Conservation (phyloP, 306 rosid genomes). For the Canavalia ensiformis region DNA sequence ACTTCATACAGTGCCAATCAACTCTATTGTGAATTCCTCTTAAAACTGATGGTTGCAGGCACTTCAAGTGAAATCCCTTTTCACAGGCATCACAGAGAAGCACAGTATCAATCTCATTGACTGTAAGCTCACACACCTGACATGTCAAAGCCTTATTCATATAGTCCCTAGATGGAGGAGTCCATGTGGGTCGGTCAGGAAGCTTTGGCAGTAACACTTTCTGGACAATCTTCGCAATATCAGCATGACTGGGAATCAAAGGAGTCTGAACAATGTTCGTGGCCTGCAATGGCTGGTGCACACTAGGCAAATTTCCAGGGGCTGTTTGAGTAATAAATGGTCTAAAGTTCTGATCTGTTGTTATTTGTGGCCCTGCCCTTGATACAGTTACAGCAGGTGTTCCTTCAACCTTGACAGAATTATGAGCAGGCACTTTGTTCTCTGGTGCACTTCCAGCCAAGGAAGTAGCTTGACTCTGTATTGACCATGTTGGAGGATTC, state of each 20-base stretch:
- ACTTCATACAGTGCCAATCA: slow-evolving; percentile 94
- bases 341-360: slow-evolving; percentile 71
- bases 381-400: slow-evolving; percentile 51
- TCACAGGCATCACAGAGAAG: slow-evolving; percentile 98
- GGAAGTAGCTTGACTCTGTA: slow-evolving; percentile 71
- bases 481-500: slow-evolving; percentile 80
- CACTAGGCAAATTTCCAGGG: slow-evolving; percentile 67
- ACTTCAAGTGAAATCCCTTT: slow-evolving; percentile 89
- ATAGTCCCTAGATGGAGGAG: slow-evolving; percentile 99
- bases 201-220: slow-evolving; percentile 80
- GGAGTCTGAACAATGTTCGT: slow-evolving; percentile 71
- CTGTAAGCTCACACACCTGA: slow-evolving; percentile 78
- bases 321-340: slow-evolving; percentile 69
- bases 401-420: slow-evolving; percentile 71
- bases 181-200: slow-evolving; percentile 93
- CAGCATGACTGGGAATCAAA: slow-evolving; percentile 72
- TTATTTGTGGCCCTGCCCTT: slow-evolving; percentile 59
- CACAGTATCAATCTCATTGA: slow-evolving; percentile 86
- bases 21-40: slow-evolving; percentile 94
- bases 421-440: slow-evolving; percentile 65
- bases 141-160: slow-evolving; percentile 92
- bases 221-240: slow-evolving; percentile 84
- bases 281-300: slow-evolving; percentile 69
- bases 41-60: slow-evolving; percentile 74
- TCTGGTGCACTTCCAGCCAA: slow-evolving; percentile 72